Evolutionary conservation across 352 stramenopile species (phyloP), one percentile per base, ranked within the genome.

Genomic region (Phytopythium mirpurense): DNA sequence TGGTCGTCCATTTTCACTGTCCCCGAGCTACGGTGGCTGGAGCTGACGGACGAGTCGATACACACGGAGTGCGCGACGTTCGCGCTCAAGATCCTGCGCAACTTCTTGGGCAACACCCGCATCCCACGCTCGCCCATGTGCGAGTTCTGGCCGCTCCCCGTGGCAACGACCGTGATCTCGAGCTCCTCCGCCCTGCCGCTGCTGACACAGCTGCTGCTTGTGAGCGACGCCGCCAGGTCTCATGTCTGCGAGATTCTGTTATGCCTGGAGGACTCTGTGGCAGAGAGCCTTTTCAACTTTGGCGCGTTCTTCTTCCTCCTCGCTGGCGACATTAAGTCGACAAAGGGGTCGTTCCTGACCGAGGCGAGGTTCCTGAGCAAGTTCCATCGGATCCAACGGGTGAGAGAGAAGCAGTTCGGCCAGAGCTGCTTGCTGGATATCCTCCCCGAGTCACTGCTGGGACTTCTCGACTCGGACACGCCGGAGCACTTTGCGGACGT

Each of bases 291-390:
- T 5, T 88, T 75, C 44, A 54, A 65, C 2, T 86, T 67, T 52
- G 83, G 83, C 18, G 49, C 68, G 0, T 90, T 93, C 38, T 93
- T 85, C 54, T 93, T 93, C 51, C 61, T 91, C 31, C 80, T 93
- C 35, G 72, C 70, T 2, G 68, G 59, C 2, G 65, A 65, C 16
- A 15, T 55, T 3, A 69, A 67, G 31, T 60, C 65, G 27, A 60
- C 61, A 21, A 38, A 70, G 46, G 51, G 59, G 32, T 56, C 44
- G 29, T 90, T 90, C 27, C 63, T 88, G 7, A 60, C 79, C 15
- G 79, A 90, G 54, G 67, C 79, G 23, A 62, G 59, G 27, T 44
- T 94, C n/a, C 52, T 94, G 12, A 72, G 83, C 58, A 63, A 68
- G 18, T 75, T 78, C 21, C 81, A 94, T 63, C 73, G 83, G 11